Base-by-base conservation (phyloP, 176 grass and related monocot species). In the Zoysia japonica region DNA sequence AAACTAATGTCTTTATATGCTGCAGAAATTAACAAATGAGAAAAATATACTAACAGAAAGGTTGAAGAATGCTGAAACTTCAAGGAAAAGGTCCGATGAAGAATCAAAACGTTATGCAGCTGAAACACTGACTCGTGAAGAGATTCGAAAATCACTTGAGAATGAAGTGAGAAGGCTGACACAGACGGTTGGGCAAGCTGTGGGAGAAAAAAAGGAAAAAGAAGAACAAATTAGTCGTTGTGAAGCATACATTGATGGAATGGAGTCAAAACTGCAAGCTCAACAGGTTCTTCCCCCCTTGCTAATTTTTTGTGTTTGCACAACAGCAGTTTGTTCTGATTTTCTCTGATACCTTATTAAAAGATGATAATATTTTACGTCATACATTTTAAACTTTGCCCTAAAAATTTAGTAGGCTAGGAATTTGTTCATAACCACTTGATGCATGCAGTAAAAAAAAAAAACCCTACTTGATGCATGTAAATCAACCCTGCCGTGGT, bases 241-340 rank as follows among this genome's bases (percentile, higher is more conserved):
- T 76, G 92, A 95, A 88, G 84, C 86, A 45, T 93, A 89, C 65
- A 95, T 99, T 78, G 90, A 95, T 83, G 88, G 90, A 74, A 92
- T 99, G 90, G 88, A 99, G 72, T 87, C 92, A 19, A 99, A 93
- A 91, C 75, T 99, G 54, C 88, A 99, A 88, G 82, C 83, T 75
- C 93, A 87, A 67, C 92, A 99, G 88, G 96, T 98, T 80, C 62
- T 80, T 52, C 55, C 70, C 53, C 67, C 42, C 64, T 76, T 63
- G 11, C 57, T 67, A 65, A 39, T 55, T 44, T 71, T 75, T 70
- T 66, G 49, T 47, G 17, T 72, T 80, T 74, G 42, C 16, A 49
- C 37, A 64, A 37, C 65, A 43, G 50, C 28, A 61, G 37, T 45
- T 60, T 65, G 36, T 11, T 47, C 45, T 67, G 28, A 45, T 14